These are phyloP conservation scores for Mallotus nudiflorus DNA, from an alignment of 345 rosid genomes.

Conservation along the genomic window DNA sequence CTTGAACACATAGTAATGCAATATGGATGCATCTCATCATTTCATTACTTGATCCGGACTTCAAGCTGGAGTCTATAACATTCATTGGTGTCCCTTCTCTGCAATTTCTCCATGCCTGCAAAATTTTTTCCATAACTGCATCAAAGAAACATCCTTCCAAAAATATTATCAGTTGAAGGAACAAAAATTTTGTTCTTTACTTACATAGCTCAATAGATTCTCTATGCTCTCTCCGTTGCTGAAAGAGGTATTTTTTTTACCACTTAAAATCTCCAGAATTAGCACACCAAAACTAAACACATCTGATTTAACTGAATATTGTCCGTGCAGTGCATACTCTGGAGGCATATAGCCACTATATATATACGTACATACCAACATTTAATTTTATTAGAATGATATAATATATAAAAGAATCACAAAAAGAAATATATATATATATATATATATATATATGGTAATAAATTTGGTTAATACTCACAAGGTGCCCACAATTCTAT, in stretches of 20 bases:
- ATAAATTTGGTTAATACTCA: slow-evolving; percentile 1
- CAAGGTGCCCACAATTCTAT: slow-evolving; percentile 4
- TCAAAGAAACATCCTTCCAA: too few relatives aligned
- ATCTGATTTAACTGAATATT: neutral
- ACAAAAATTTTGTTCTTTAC: neutral
- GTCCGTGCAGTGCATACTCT: neutral
- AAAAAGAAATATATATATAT: too few relatives aligned
- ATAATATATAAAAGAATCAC: too few relatives aligned
- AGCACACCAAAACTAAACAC: slow-evolving; percentile 9
- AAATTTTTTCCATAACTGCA: too few relatives aligned
- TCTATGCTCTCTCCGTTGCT: too few relatives aligned
- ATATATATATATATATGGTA: too few relatives aligned
- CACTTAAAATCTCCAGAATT: neutral
- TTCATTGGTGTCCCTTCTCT: neutral
- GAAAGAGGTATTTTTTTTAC: neutral
- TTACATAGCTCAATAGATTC: neutral
- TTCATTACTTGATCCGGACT: neutral
- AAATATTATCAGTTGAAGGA: too few relatives aligned
- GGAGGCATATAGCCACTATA: slow-evolving; percentile 8
- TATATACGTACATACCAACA: too few relatives aligned
- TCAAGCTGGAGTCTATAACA: neutral
- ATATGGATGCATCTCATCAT: slow-evolving; percentile 4
- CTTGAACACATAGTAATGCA: slow-evolving; percentile 1
- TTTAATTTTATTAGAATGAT: too few relatives aligned
- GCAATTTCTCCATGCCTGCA: slow-evolving; percentile 7